A percentile compares a stretch with the other conserved stretches of the same genome.
phyloP scores from a whole-genome alignment of 495 filamentous ascomycete genomes.

The Xanthoparmelia taractica region DNA sequence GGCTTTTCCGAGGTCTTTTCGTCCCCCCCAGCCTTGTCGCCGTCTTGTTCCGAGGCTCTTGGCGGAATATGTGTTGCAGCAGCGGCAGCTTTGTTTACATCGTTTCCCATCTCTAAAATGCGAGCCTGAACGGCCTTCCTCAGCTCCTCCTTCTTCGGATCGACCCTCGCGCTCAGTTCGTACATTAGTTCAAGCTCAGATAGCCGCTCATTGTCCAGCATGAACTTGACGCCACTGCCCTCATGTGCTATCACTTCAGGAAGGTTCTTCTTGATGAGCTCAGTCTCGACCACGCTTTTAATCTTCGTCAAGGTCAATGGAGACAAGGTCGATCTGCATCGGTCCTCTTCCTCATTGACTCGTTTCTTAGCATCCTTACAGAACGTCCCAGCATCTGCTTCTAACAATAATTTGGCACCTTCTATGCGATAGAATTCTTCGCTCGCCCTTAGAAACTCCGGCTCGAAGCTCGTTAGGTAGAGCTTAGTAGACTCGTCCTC shows the following conservation, averaged over 20 bases:
- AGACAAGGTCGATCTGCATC: conserved; percentile 72
- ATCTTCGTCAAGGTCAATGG: conserved; percentile 65
- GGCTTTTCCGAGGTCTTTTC: conserved; percentile 39
- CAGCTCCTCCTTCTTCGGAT: conserved; percentile 63
- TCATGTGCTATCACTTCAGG: conserved; percentile 77
- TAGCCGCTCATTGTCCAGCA: conserved; percentile 83
- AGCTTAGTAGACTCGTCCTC: conserved; percentile 62
- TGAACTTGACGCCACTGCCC: conserved; percentile 70
- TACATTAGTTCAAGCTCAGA: conserved; percentile 73
- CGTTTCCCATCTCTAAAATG: conserved; percentile 70
- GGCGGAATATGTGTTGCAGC: conserved; percentile 32
- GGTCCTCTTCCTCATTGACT: conserved; percentile 69
- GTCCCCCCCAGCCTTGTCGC: conserved; percentile 32
- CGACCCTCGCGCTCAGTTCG: conserved; percentile 67
- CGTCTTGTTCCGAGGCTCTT: conserved; percentile 22
- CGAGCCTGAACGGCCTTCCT: conserved; percentile 61
- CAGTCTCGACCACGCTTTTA: conserved; percentile 64
- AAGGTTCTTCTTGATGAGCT: conserved; percentile 69
- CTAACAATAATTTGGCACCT: conserved; percentile 62
- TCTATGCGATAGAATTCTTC: conserved; percentile 67
- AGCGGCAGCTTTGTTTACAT: conserved; percentile 58
- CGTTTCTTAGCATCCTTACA: conserved; percentile 68
- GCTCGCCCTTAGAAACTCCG: conserved; percentile 63
- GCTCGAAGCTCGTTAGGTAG: conserved; percentile 79
- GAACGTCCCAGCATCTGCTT: conserved; percentile 74